phyloP scores from a whole-genome alignment of 2,329 filamentous ascomycete genomes.

The Balansia obtecta region DNA sequence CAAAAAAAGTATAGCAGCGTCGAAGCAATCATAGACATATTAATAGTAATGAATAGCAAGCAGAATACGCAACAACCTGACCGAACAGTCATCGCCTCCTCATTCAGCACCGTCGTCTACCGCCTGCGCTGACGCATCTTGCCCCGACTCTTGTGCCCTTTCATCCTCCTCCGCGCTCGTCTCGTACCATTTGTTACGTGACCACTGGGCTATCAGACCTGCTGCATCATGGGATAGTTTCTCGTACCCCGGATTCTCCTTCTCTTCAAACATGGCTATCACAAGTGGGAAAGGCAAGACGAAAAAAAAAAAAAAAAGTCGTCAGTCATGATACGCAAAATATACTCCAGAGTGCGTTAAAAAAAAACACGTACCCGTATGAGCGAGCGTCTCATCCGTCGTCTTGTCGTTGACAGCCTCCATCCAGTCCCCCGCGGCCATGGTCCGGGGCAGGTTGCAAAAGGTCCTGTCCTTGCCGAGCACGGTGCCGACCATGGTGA shows the following conservation, averaged over 20 bases:
- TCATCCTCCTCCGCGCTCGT: conserved; percentile 9
- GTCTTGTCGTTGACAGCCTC: conserved; percentile 69
- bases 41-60: background rate
- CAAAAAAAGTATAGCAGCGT: too few relatives aligned
- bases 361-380: conserved; percentile 62
- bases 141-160: background rate
- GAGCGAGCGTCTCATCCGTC: conserved; percentile 66
- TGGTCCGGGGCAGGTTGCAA: conserved; percentile 61
- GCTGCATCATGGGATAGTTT: conserved; percentile 53
- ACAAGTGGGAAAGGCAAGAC: conserved; percentile 8
- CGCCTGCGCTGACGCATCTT: background rate
- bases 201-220: conserved; percentile 53
- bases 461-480: conserved; percentile 70
- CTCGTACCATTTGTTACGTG: conserved; percentile 52
- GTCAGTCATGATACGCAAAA: background rate
- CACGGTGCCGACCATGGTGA: conserved; percentile 42
- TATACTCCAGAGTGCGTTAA: background rate
- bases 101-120: background rate
- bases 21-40: background rate
- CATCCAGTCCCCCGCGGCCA: conserved; percentile 46
- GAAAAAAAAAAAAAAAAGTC: background rate
- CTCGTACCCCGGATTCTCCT: conserved; percentile 61
- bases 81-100: background rate
- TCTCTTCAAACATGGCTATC: conserved; percentile 59
- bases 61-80: background rate